Evolutionary conservation across 768 basidiomycete species (phyloP).

Genomic region (Boletus rubroflammeus): DNA sequence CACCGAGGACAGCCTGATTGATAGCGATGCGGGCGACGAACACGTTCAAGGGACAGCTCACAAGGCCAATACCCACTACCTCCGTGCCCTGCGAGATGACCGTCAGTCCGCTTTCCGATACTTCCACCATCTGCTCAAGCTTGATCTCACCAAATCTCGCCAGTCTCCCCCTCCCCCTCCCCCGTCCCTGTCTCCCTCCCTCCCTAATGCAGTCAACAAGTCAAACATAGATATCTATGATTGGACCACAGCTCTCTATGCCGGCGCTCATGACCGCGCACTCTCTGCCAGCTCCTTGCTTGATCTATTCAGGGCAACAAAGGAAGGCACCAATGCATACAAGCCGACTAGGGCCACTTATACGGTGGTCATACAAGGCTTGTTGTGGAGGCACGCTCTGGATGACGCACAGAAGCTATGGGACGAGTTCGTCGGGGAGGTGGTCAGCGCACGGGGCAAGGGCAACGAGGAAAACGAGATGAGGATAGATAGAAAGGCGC

Average conservation of each 20-base stretch:
- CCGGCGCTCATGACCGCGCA: slow-evolving; percentile 40
- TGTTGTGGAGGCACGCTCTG: slow-evolving; percentile 42
- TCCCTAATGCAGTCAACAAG: slow-evolving; percentile 12
- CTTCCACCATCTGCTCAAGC: slow-evolving; percentile 37
- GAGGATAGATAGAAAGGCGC: slow-evolving; percentile 42
- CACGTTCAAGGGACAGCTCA: slow-evolving; percentile 23
- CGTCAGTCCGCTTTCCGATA: slow-evolving; percentile 46
- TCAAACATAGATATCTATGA: slow-evolving; percentile 41
- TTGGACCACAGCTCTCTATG: slow-evolving; percentile 44
- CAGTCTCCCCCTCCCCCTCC: background rate
- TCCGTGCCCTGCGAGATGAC: slow-evolving; percentile 40
- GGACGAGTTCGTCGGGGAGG: slow-evolving; percentile 34
- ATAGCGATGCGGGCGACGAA: background rate
- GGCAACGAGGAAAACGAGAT: slow-evolving; percentile 6
- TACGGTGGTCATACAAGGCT: slow-evolving; percentile 52
- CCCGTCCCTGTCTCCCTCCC: background rate
- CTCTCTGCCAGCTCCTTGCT: slow-evolving; percentile 35
- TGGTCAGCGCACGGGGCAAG: slow-evolving; percentile 2
- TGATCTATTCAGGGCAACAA: slow-evolving; percentile 35
- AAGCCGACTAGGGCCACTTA: slow-evolving; percentile 46
- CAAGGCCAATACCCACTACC: slow-evolving; percentile 41
- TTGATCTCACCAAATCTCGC: slow-evolving; percentile 19
- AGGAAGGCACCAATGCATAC: slow-evolving; percentile 26
- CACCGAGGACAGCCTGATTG: background rate
- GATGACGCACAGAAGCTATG: slow-evolving; percentile 42